These are phyloP conservation scores for Kwoniella bestiolae DNA, from an alignment of 768 basidiomycete genomes.

Conservation along the genomic window DNA sequence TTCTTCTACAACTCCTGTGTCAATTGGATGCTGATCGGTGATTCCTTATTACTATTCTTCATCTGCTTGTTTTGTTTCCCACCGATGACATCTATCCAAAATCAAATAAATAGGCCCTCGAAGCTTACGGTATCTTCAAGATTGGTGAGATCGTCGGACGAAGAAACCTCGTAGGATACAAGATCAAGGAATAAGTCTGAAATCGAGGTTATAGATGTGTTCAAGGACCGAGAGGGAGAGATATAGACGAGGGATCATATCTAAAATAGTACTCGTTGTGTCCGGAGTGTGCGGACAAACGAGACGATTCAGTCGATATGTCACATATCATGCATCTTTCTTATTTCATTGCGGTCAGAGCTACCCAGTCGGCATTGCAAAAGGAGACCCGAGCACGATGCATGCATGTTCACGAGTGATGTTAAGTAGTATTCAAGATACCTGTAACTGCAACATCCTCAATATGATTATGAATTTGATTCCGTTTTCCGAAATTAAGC, in stretches of 20 bases:
- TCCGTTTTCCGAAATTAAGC: not conserved
- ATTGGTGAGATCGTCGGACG: conserved; percentile 58
- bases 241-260: conserved; percentile 1
- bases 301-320: not conserved
- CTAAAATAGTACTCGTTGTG: not conserved
- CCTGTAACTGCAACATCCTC: too few species aligned
- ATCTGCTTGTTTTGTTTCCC: too few species aligned
- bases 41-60: too few species aligned
- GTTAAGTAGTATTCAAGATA: too few species aligned
- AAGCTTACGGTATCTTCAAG: conserved; percentile 58
- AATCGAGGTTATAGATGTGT: not conserved
- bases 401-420: too few species aligned
- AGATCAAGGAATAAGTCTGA: conserved; percentile 50
- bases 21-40: not conserved
- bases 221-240: too few species aligned
- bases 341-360: not conserved
- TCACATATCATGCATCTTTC: conserved; percentile 14
- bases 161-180: conserved; percentile 57
- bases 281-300: not conserved
- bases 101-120: conserved; percentile 54
- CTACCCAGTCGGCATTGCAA: not conserved
- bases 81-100: too few species aligned
- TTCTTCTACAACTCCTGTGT: conserved; percentile 6
- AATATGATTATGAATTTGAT: conserved; percentile 23
- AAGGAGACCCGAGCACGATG: too few species aligned